Base-by-base conservation (phyloP, 1,284 basidiomycete genomes). In the Fomitopsis schrenkii region DNA sequence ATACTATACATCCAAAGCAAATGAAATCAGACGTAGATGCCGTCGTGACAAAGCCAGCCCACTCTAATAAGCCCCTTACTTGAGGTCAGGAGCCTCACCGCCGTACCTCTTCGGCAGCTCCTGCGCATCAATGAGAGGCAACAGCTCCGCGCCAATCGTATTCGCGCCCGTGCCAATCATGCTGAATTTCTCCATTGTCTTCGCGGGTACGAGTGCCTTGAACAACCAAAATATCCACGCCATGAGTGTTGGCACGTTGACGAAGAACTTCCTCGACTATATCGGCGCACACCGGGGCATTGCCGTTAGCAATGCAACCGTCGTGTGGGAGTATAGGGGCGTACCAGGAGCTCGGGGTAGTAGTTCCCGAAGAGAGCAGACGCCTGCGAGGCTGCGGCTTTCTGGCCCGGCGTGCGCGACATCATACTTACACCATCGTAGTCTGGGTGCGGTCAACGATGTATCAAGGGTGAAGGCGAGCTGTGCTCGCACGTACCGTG, bases 141-240 rank as follows among this genome's bases (percentile, higher is more conserved):
- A 70, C 12, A 93, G 77, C 3, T 84, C 84, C 63, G 83, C 82
- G 57, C 80, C 78, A 55, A 93, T 84, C 0, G 81, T 75, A 63
- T 79, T 72, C 28, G 80, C 70, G 8, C 89, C 84, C 40, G 79
- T 79, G 42, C 90, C 90, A n/a, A 91, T 86, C 19, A 92, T 86
- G 48, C 78, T 77, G 86, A 93, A 90, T 79, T 93, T 93, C 14
- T 86, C 85, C 30, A 91, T 71, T 15, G 90, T 91, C 44, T 82
- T 81, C 5, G 87, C 74, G 2, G 91, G 83, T 12, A 93, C 72
- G 64, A 93, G 70, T 0, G 90, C 81, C 71, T 88, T 92, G 79
- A 92, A 91, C n/a, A 85, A 68, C 89, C 88, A 91, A 76, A 91
- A 93, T 62, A 93, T 80, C 90, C 90, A 93, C 40, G 84, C 82